Base-by-base conservation (phyloP, 257 asterid genomes). In the Ilex asprella region DNA sequence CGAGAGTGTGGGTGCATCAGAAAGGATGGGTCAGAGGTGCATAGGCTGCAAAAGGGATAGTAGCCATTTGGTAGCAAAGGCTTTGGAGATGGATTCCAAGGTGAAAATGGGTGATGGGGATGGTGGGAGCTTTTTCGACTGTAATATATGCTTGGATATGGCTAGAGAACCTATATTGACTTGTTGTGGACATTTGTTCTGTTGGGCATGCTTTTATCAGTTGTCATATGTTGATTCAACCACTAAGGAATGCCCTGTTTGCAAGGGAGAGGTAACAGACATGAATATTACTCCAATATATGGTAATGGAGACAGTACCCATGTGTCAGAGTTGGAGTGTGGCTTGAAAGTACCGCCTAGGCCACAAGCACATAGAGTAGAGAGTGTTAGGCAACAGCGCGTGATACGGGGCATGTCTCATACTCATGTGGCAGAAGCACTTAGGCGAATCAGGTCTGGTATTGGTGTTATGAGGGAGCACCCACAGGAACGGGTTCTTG, bases 11-110 rank as follows among this genome's bases (percentile, higher is more conserved):
- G 73, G 65, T 70, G 43, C 47, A 41, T 67, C 47, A 7, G 86
- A 75, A 50, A 68, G 82, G 56, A 63, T 49, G 29, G 55, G 43
- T 10, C 84, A 73, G 62, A 72, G 77, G 52, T 92, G 80, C 35
- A 78, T 67, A 59, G 84, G 91, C 15, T 78, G 82, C 79, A 85
- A 85, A 62, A 79, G 91, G 77, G 91, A 85, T 58, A 86, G 91
- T 69, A 76, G 86, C 46, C 83, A 73, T 75, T 74, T 92, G 84
- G 95, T 91, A 14, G 92, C 97, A 7, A 81, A 69, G 76, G 96
- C 97, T 2, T 74, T 89, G 71, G 91, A 76, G 70, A 77, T 76
- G 80, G 81, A 78, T 41, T 35, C 78, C 1, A 84, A 80, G 51
- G 65, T 72, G 30, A 77, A 81, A 76, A 85, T 80, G 73, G 70